These are phyloP conservation scores for Trametes gibbosa DNA, from an alignment of 768 basidiomycete species.

Conservation along the genomic window DNA sequence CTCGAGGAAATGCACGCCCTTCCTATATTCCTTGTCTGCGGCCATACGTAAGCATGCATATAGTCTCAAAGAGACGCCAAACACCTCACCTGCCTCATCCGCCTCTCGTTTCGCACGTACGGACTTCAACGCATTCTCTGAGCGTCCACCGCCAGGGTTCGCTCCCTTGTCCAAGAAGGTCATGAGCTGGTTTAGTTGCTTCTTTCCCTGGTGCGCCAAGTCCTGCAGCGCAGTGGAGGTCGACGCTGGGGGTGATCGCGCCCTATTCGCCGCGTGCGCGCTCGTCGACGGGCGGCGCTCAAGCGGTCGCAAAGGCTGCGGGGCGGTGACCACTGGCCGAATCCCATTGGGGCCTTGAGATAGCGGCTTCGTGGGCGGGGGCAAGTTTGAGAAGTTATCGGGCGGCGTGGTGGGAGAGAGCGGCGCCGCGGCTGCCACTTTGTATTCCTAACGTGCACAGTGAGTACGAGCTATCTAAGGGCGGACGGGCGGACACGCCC, in stretches of 20 bases:
- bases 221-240: slow-evolving; percentile 83
- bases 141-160: slow-evolving; percentile 59
- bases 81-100: slow-evolving; percentile 78
- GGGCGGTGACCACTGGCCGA: slow-evolving; percentile 59
- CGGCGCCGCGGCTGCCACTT: slow-evolving; percentile 47
- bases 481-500: not conserved
- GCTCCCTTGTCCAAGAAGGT: slow-evolving; percentile 80
- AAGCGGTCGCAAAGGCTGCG: slow-evolving; percentile 72
- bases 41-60: not conserved
- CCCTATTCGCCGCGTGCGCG: slow-evolving; percentile 38
- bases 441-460: slow-evolving; percentile 57
- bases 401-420: slow-evolving; percentile 30
- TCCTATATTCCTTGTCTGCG: slow-evolving; percentile 86
- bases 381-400: slow-evolving; percentile 31
- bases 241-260: slow-evolving; percentile 65
- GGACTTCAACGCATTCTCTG: slow-evolving; percentile 66
- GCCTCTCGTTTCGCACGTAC: slow-evolving; percentile 86
- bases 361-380: slow-evolving; percentile 31
- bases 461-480: not conserved
- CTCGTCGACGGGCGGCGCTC: slow-evolving; percentile 72
- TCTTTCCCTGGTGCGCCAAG: slow-evolving; percentile 87
- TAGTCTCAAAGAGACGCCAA: not conserved
- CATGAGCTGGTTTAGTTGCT: slow-evolving; percentile 81
- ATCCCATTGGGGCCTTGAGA: slow-evolving; percentile 42
- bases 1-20: slow-evolving; percentile 90